Base-by-base conservation (phyloP, 495 filamentous ascomycete genomes). In the Hyaloscypha finlandica region DNA sequence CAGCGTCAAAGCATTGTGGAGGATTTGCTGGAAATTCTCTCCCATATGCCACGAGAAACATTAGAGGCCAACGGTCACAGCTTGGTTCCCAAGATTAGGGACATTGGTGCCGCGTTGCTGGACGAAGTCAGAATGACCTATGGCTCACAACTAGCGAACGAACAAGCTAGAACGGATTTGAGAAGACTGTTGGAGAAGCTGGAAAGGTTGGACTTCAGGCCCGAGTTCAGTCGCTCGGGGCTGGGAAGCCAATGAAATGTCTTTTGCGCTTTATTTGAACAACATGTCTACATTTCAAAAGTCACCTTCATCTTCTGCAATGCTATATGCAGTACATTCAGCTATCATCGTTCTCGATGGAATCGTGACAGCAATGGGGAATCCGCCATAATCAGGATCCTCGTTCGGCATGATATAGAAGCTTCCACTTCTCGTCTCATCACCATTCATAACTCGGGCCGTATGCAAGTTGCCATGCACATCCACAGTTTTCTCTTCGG, bases 381-480 rank as follows among this genome's bases (percentile, higher is more conserved):
- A 80, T 3, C 77, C 78, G 22, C 82, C 81, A 73, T 84, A 83
- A 65, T 84, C 79, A 8, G 82, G 80, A 63, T 81, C 71, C 51
- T 83, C 81, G 66, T 77, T 79, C 9, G 81, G 81, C 82, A 85
- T 84, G 66, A 83, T 83, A 20, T 65, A 74, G 48, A 75, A 78
- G 39, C 68, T 71, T 6, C 81, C 81, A 71, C 80, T 79, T 19
- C 78, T 63, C 8, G 80, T 83, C 77, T 86, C 81, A 66, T 83
- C 82, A 4, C 83, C 80, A 65, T 83, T 82, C 57, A 83, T 65
- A 48, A 74, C 63, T 11, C 80, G 71, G 61, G 77, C 58, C 1
- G 78, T 80, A n/a, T 67, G 64, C 59, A 83, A 53, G 42, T 78
- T 71, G 6, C 81, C 80, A 2, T 70, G 75, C 48, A 75, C 73